Conservation (phyloP, 1,284 basidiomycete species). For the Tylopilus sp. region DNA sequence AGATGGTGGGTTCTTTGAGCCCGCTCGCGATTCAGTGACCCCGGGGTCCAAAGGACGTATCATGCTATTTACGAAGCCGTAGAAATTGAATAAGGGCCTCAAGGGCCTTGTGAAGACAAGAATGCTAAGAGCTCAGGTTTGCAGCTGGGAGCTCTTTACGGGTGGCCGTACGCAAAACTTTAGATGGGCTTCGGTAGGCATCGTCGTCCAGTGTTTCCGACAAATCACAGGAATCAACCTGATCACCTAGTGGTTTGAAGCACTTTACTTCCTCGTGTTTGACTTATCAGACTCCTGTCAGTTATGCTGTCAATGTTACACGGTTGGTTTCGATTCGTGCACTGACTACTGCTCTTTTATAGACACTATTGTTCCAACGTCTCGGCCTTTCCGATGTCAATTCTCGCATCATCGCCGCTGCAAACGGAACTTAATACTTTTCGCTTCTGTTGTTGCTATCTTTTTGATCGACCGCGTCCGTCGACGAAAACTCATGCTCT, state of each 20-base stretch:
- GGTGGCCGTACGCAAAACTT: constrained; percentile 61
- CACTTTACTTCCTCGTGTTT: not conserved
- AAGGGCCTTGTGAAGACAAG: constrained; percentile 10
- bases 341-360: constrained; percentile 1
- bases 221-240: constrained; percentile 59
- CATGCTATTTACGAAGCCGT: constrained; percentile 53
- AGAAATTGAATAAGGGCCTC: constrained; percentile 33
- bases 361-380: constrained; percentile 57
- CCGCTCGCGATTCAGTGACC: constrained; percentile 36
- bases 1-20: constrained; percentile 42
- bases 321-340: not conserved
- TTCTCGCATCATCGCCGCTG: constrained; percentile 62
- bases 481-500: constrained; percentile 37
- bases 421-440: constrained; percentile 58
- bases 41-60: constrained; percentile 50
- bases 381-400: constrained; percentile 56
- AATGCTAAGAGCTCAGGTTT: constrained; percentile 10
- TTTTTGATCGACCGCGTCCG: constrained; percentile 35
- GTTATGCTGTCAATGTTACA: constrained; percentile 34
- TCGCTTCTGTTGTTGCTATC: constrained; percentile 33
- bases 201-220: constrained; percentile 66
- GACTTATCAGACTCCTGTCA: constrained; percentile 7
- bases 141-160: constrained; percentile 48
- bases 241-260: constrained; percentile 51
- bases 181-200: constrained; percentile 52